phyloP scores from a whole-genome alignment of 2,329 filamentous ascomycete genomes.

The Anthostomella pinea region DNA sequence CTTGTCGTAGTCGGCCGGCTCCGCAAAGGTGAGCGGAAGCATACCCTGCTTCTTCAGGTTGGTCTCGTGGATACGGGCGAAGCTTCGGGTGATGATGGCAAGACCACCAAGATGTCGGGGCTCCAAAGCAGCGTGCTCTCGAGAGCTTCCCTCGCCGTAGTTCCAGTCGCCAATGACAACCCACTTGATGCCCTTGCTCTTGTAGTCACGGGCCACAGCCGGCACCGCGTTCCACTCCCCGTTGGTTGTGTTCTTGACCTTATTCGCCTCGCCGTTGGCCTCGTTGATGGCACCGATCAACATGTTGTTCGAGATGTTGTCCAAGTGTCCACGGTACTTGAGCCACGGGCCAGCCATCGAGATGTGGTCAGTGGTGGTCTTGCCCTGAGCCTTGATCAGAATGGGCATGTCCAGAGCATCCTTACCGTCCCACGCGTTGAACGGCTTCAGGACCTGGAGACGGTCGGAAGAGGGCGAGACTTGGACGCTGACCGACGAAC shows the following conservation, averaged over 20 bases:
- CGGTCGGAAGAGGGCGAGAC: constrained; percentile 90
- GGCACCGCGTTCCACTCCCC: constrained; percentile 86
- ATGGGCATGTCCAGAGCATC: constrained; percentile 82
- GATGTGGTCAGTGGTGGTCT: constrained; percentile 97
- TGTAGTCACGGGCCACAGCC: constrained; percentile 95
- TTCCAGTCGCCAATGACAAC: constrained; percentile 99
- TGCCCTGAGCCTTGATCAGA: constrained; percentile 93
- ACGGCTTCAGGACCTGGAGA: constrained; percentile 87
- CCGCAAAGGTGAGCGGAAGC: constrained; percentile 93
- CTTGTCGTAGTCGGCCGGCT: constrained; percentile 97
- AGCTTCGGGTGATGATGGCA: constrained; percentile 92
- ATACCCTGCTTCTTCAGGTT: constrained; percentile 99
- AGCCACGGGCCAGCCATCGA: constrained; percentile 97
- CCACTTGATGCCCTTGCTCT: constrained; percentile 94
- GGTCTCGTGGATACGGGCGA: constrained; percentile 99
- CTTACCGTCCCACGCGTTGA: constrained; percentile 88
- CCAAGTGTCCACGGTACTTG: constrained; percentile 97
- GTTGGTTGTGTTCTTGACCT: constrained; percentile 86
- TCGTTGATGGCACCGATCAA: constrained; percentile 95
- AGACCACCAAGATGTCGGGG: constrained; percentile 95
- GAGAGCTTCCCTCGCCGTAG: constrained; percentile 95
- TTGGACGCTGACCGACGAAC: constrained; percentile 67
- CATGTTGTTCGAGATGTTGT: constrained; percentile 99
- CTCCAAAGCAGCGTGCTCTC: constrained; percentile 97
- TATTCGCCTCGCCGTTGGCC: constrained; percentile 96